These are phyloP conservation scores for Solanum appendiculatum DNA, from an alignment of 257 asterid genomes.

Conservation along the genomic window DNA sequence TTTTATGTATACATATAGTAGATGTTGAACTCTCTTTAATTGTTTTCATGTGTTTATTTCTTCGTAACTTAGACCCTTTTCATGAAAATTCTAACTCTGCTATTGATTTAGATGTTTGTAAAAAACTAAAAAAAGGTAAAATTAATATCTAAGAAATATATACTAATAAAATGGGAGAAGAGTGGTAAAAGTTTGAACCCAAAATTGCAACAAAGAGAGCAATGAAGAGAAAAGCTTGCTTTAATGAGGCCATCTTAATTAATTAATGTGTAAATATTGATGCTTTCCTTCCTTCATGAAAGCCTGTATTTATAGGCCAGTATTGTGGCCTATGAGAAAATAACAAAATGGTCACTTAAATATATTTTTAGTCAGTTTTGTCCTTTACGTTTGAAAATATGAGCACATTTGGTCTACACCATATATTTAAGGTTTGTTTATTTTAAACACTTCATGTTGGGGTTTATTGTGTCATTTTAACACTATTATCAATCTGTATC, in stretches of 20 bases:
- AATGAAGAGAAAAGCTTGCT: background rate
- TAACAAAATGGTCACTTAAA: background rate
- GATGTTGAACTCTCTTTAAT: too few relatives aligned
- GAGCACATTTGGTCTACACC: background rate
- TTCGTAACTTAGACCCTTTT: too few relatives aligned
- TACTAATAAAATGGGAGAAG: background rate
- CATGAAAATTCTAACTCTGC: too few relatives aligned
- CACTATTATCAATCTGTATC: too few relatives aligned
- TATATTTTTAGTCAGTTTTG: background rate
- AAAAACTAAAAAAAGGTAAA: background rate
- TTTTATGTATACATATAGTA: too few relatives aligned
- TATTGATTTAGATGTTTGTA: too few relatives aligned
- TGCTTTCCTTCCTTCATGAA: background rate
- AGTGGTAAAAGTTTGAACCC: background rate
- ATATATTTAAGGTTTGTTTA: too few relatives aligned
- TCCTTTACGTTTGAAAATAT: background rate
- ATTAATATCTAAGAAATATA: background rate
- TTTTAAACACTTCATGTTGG: background rate
- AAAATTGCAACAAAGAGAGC: background rate
- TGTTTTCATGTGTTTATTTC: too few relatives aligned
- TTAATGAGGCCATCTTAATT: background rate
- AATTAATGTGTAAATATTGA: background rate
- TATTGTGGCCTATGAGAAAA: background rate
- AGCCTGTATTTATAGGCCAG: background rate
- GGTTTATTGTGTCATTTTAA: background rate